phyloP scores from a whole-genome alignment of 768 basidiomycete genomes.

The Agaricus sinodeliciosus region DNA sequence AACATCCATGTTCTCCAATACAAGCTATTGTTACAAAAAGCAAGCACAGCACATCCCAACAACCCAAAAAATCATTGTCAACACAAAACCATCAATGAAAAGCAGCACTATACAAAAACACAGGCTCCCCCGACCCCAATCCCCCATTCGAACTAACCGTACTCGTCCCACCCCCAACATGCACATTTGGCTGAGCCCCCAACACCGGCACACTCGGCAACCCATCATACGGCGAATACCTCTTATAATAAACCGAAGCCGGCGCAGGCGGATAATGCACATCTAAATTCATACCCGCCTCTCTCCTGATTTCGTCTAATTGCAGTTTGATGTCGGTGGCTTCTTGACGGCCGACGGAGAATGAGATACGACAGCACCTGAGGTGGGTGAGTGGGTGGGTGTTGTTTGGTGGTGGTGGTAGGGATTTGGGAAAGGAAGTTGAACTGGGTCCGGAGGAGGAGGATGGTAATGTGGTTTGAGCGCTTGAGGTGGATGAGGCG shows the following conservation, averaged over 20 bases:
- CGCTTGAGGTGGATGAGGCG: background rate
- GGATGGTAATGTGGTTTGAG: background rate
- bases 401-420: background rate
- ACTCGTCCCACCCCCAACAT: background rate
- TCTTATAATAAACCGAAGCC: background rate
- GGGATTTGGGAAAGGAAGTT: background rate
- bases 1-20: too few relatives aligned
- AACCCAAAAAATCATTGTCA: too few relatives aligned
- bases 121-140: conserved; percentile 4
- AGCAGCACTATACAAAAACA: conserved; percentile 9
- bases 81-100: too few relatives aligned
- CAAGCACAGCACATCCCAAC: too few relatives aligned
- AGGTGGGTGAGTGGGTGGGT: background rate
- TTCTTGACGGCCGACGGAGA: conserved; percentile 4
- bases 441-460: background rate
- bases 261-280: conserved; percentile 7
- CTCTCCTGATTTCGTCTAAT: conserved; percentile 1
- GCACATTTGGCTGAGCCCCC: background rate
- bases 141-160: background rate
- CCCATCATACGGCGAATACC: conserved; percentile 8
- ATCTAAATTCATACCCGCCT: conserved; percentile 3
- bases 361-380: conserved; percentile 1
- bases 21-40: too few relatives aligned
- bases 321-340: background rate
- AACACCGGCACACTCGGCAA: conserved; percentile 8